Evolutionary conservation across 495 filamentous ascomycete genomes (phyloP).

Genomic region (Penicillium argentinense): DNA sequence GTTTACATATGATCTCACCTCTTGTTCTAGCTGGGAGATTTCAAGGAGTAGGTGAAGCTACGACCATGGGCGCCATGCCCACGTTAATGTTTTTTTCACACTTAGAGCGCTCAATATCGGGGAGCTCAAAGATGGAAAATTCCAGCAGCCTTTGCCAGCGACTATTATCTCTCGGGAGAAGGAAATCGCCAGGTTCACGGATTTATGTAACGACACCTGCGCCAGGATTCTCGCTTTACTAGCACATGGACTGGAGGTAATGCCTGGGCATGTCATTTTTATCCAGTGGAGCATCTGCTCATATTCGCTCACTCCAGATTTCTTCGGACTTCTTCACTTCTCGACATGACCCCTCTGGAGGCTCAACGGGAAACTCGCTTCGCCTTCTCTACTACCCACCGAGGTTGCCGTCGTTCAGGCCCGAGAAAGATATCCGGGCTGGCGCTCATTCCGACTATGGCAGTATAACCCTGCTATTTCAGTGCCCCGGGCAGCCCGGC

Average conservation of each 20-base stretch:
- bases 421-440: slow-evolving; percentile 50
- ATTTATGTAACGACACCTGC: slow-evolving; percentile 64
- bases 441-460: slow-evolving; percentile 61
- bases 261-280: background rate
- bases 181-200: slow-evolving; percentile 57
- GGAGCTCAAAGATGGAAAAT: slow-evolving; percentile 58
- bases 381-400: slow-evolving; percentile 70
- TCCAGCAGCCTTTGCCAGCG: slow-evolving; percentile 68
- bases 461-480: slow-evolving; percentile 61
- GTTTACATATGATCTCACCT: background rate
- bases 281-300: no score
- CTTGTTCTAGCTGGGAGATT: slow-evolving; percentile 4
- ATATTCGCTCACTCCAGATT: no score
- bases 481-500: slow-evolving; percentile 68
- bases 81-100: background rate
- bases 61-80: no score
- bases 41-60: slow-evolving; percentile 15
- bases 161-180: slow-evolving; percentile 50
- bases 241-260: slow-evolving; percentile 62
- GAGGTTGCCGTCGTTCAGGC: slow-evolving; percentile 22
- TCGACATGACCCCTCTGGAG: slow-evolving; percentile 56
- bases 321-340: slow-evolving; percentile 60
- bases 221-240: slow-evolving; percentile 66
- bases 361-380: slow-evolving; percentile 63
- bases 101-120: slow-evolving; percentile 78